A percentile compares a stretch with the other conserved stretches of the same genome.
These are phyloP conservation scores for Leucoagaricus sp. DNA, from an alignment of 1,284 basidiomycete species.

Conservation along the genomic window DNA sequence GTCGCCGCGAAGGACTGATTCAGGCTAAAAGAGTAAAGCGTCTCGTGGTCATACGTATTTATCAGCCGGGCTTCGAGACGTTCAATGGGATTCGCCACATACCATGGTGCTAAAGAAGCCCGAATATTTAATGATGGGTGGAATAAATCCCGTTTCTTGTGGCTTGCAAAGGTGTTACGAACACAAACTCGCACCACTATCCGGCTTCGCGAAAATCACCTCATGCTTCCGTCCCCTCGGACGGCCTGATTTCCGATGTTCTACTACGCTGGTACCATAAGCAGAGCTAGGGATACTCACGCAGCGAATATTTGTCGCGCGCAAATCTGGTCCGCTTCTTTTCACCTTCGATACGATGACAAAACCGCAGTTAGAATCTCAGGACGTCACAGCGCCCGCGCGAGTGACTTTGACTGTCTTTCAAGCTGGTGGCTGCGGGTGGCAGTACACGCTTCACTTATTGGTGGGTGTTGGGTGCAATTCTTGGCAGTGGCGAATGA, in stretches of 20 bases:
- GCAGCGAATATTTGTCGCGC: no score
- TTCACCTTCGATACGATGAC: no score
- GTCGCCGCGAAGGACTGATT: neutral
- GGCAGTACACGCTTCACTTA: neutral
- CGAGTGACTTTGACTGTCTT: neutral
- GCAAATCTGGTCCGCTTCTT: no score
- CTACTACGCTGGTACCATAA: no score
- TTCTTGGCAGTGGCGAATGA: no score
- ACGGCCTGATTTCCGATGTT: constrained; percentile 2
- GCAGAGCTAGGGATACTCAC: no score
- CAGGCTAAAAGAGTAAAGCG: neutral
- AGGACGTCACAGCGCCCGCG: neutral
- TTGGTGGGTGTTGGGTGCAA: no score
- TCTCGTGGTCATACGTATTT: constrained; percentile 7
- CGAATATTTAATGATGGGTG: neutral
- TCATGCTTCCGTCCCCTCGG: neutral
- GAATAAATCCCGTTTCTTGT: neutral
- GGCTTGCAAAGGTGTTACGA: neutral
- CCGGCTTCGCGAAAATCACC: constrained; percentile 5
- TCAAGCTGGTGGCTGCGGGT: neutral
- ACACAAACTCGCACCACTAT: neutral
- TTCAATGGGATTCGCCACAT: constrained; percentile 1
- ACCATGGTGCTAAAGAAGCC: neutral
- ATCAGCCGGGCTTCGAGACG: constrained; percentile 2
- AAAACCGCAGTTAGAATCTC: no score